A percentile compares a stretch with the other conserved stretches of the same genome.
Conservation (phyloP, 2,329 filamentous ascomycete species). For the Ceratocystis variospora region DNA sequence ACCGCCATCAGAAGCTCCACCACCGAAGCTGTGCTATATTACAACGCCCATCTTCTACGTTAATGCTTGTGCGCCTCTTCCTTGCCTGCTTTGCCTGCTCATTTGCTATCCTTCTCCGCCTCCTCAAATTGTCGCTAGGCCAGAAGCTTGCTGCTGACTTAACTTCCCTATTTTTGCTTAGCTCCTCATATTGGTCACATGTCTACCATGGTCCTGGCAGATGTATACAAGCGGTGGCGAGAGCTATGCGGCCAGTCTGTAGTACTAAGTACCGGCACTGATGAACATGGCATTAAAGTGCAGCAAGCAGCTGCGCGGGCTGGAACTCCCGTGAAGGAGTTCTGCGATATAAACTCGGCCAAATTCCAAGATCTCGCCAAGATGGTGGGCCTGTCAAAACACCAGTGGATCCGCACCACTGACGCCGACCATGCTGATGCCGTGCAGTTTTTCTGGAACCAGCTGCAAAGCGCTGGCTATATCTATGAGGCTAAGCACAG, state of each 20-base stretch:
- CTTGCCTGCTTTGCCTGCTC: background rate
- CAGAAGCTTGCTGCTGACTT: background rate
- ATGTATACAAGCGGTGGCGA: slow-evolving; percentile 88
- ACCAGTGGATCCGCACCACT: slow-evolving; percentile 88
- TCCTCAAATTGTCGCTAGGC: background rate
- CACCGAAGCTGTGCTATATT: slow-evolving; percentile 73
- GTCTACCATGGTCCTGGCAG: slow-evolving; percentile 80
- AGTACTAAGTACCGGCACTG: slow-evolving; percentile 76
- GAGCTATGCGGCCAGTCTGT: slow-evolving; percentile 56
- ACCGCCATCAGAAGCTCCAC: background rate
- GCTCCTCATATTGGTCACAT: slow-evolving; percentile 91
- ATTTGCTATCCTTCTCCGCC: background rate
- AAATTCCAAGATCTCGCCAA: slow-evolving; percentile 65
- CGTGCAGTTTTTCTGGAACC: slow-evolving; percentile 78
- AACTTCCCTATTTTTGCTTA: slow-evolving; percentile 26
- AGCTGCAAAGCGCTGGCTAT: slow-evolving; percentile 59
- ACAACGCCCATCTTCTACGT: slow-evolving; percentile 98
- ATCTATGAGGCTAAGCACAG: slow-evolving; percentile 78
- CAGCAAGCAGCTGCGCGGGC: slow-evolving; percentile 69
- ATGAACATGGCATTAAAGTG: slow-evolving; percentile 96
- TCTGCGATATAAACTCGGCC: slow-evolving; percentile 73
- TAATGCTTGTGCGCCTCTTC: slow-evolving; percentile 57
- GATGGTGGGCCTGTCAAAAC: slow-evolving; percentile 55
- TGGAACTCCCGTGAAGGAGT: slow-evolving; percentile 59
- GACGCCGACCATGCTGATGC: slow-evolving; percentile 67